phyloP scores from a whole-genome alignment of 164 flowering plant species.

The Echeveria elegans region DNA sequence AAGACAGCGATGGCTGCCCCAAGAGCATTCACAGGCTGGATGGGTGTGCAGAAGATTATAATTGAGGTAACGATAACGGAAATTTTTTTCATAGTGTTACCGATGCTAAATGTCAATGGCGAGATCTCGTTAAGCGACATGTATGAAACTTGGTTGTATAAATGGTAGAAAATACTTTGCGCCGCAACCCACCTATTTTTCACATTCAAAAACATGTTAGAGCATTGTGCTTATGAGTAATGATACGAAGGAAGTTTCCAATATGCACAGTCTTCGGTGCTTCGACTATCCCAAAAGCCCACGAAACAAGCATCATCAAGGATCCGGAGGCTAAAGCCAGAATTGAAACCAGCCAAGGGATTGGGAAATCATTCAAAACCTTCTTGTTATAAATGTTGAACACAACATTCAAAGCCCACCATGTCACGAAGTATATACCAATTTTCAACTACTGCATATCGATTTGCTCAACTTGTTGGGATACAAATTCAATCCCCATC shows the following conservation, averaged over 20 bases:
- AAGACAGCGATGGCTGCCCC: neutral
- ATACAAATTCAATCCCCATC: slow-evolving; percentile 12
- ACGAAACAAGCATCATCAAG: slow-evolving; percentile 21
- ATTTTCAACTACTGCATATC: slow-evolving; percentile 19
- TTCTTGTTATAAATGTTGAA: slow-evolving; percentile 27
- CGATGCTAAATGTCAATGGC: slow-evolving; percentile 1
- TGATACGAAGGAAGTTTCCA: slow-evolving; percentile 25
- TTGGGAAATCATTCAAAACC: slow-evolving; percentile 23
- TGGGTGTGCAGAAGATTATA: neutral
- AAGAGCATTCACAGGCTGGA: slow-evolving; percentile 1
- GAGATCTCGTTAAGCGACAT: neutral
- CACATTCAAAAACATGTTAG: neutral
- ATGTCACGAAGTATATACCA: slow-evolving; percentile 21
- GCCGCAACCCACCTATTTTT: neutral
- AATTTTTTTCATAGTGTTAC: slow-evolving; percentile 1
- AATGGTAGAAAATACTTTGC: neutral
- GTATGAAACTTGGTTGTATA: neutral
- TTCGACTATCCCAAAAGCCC: slow-evolving; percentile 20
- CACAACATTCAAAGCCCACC: slow-evolving; percentile 27
- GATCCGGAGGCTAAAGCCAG: slow-evolving; percentile 23
- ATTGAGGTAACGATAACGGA: neutral
- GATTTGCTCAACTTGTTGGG: neutral
- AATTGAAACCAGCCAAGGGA: slow-evolving; percentile 26
- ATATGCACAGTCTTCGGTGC: slow-evolving; percentile 22
- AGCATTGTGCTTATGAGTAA: slow-evolving; percentile 4